These are phyloP conservation scores for Neoascochyta sp. DNA, from an alignment of 2,329 filamentous ascomycete species.

Conservation along the genomic window DNA sequence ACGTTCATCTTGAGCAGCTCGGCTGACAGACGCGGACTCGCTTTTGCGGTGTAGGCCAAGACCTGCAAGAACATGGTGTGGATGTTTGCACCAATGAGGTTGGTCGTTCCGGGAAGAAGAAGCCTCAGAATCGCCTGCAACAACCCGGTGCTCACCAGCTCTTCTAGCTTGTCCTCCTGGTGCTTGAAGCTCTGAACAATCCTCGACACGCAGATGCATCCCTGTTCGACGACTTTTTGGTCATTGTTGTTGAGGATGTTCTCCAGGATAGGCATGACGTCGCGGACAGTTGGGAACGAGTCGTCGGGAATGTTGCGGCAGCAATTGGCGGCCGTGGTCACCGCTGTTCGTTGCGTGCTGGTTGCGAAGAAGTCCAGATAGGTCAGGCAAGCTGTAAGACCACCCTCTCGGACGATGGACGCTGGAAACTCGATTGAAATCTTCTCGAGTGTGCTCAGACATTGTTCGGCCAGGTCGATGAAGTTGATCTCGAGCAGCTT, in stretches of 20 bases:
- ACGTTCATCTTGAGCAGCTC: constrained; percentile 95
- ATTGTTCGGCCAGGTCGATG: constrained; percentile 96
- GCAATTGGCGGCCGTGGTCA: constrained; percentile 96
- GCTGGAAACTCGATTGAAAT: constrained; percentile 95
- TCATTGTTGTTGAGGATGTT: constrained; percentile 89
- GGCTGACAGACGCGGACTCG: constrained; percentile 80
- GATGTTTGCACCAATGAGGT: constrained; percentile 87
- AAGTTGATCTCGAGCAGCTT: constrained; percentile 95
- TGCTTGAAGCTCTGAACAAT: constrained; percentile 97
- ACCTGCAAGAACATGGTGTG: constrained; percentile 96
- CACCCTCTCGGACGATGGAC: constrained; percentile 92
- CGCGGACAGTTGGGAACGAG: constrained; percentile 83
- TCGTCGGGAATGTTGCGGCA: constrained; percentile 95
- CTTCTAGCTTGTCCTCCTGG: constrained; percentile 81
- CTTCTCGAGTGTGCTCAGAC: constrained; percentile 92
- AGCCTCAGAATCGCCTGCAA: constrained; percentile 81
- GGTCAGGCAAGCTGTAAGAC: constrained; percentile 89
- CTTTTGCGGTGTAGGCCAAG: constrained; percentile 81
- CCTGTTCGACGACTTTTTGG: constrained; percentile 94
- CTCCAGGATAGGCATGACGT: constrained; percentile 94
- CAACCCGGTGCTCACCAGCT: constrained; percentile 83
- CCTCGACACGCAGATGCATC: constrained; percentile 88
- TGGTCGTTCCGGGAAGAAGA: constrained; percentile 88
- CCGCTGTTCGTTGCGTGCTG: constrained; percentile 91
- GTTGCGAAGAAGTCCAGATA: constrained; percentile 98